Base-by-base conservation (phyloP, 306 rosid species). In the Corylus heterophylla region DNA sequence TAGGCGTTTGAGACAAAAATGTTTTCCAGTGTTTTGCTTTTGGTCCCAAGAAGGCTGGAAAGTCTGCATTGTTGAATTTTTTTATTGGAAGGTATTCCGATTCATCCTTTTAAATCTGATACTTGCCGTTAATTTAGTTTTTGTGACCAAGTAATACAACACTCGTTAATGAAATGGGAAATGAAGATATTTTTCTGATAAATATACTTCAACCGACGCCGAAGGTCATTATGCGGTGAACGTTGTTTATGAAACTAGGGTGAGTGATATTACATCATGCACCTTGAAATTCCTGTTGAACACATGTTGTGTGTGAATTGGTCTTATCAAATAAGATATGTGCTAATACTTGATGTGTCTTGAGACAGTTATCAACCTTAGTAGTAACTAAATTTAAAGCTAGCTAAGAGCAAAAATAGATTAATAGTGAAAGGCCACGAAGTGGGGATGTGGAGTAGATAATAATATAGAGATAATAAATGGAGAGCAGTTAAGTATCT, bases 41-140 rank as follows among this genome's bases (percentile, higher is more conserved):
- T 77, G 99, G 99, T 81, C 94, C 99, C 73, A 90, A 88, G 87
- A 89, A 87, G 81, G 88, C 99, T 9, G 99, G 99, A 70, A 96
- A 96, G 73, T 96, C 99, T 80, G 89, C 94, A 52, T 79, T 96
- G 47, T 82, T 96, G 81, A 96, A 93, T 80, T 84, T 93, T 72
- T 93, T 93, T 79, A 81, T 93, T 81, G 93, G 89, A 88, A 93
- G 98, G 98, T 92, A n/a, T 56, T 78, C 35, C 58, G 70, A 42
- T 54, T 52, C 7, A 61, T 58, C 18, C 56, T 76, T 44, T 39
- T 61, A 69, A 55, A 51, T 51, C 18, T 22, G 22, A 54, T 80
- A 74, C 49, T 66, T 75, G 61, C 54, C 44, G 44, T 49, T 51
- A 48, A 16, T 69, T 68, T 22, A 20, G 5, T 45, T 50, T 68